Evolutionary conservation across 148 eudicot genomes (phyloP).

Genomic region (Tetragonia tetragonoides): DNA sequence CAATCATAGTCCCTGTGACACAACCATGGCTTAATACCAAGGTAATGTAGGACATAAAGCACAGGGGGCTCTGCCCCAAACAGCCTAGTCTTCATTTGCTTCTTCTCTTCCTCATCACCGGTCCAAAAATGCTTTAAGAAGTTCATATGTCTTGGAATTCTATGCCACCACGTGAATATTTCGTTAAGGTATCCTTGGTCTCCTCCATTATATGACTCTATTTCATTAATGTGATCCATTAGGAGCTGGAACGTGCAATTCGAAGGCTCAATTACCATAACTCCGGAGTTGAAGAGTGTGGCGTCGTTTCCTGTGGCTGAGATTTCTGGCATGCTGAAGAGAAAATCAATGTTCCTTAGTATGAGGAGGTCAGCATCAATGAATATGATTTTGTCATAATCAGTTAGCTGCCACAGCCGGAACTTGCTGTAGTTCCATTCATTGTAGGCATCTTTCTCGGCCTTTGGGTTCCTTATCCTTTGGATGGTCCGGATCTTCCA

Average conservation of each 20-base stretch:
- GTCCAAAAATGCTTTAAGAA: conserved; percentile 76
- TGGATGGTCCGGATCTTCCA: conserved; percentile 75
- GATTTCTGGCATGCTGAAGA: conserved; percentile 75
- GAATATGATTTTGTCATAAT: conserved; percentile 85
- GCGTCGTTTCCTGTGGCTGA: conserved; percentile 83
- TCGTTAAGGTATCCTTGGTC: conserved; percentile 93
- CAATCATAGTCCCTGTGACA: conserved; percentile 86
- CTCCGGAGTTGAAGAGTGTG: conserved; percentile 89
- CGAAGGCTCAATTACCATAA: conserved; percentile 88
- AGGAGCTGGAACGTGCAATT: conserved; percentile 72
- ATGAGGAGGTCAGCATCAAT: conserved; percentile 81
- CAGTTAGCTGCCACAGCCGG: conserved; percentile 84
- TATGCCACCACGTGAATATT: conserved; percentile 92
- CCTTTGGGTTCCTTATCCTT: conserved; percentile 85
- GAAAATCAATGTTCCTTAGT: conserved; percentile 70
- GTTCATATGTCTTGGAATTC: conserved; percentile 77
- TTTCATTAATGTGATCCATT: conserved; percentile 69
- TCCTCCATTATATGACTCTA: conserved; percentile 88
- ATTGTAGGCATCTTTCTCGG: conserved; percentile 82
- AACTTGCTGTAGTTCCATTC: conserved; percentile 99
- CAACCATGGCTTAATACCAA: conserved; percentile 86
- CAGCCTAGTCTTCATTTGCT: conserved; percentile 46
- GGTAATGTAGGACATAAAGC: conserved; percentile 74
- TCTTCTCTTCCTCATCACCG: conserved; percentile 67
- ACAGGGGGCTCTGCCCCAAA: conserved; percentile 79